Percentiles rank a stretch among this genome's conserved stretches.
Conservation (phyloP, 1,284 basidiomycete species). For the Clitocybe nebularis region DNA sequence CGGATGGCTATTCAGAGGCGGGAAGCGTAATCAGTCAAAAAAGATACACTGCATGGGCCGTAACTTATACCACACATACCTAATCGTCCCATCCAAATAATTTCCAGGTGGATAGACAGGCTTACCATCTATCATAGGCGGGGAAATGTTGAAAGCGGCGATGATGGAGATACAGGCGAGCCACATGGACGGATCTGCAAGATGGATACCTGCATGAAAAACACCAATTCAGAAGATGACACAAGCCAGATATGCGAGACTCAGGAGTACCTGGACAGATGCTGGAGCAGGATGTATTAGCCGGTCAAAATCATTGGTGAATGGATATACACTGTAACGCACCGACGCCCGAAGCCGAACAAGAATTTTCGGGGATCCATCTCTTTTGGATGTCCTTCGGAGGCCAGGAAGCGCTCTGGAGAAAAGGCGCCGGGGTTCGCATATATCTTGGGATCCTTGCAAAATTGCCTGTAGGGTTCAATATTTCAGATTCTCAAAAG, state of each 20-base stretch:
- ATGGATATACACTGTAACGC: not conserved
- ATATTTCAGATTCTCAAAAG: not conserved
- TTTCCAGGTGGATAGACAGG: constrained; percentile 1
- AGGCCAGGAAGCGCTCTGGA: constrained; percentile 16
- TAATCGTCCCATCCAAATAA: constrained; percentile 4
- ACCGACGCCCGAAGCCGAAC: constrained; percentile 15
- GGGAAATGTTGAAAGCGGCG: constrained; percentile 6
- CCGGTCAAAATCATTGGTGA: not conserved
- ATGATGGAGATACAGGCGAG: constrained; percentile 8
- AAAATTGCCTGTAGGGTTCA: constrained; percentile 13
- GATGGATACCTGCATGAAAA: not conserved
- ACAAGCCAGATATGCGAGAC: not conserved
- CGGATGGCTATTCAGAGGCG: constrained; percentile 10
- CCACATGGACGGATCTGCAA: constrained; percentile 11
- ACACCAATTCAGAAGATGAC: not conserved
- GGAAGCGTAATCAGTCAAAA: not conserved
- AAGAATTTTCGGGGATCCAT: constrained; percentile 14
- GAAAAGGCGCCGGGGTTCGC: constrained; percentile 13
- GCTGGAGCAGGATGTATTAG: not conserved
- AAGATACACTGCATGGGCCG: too few species aligned
- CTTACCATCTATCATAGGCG: constrained; percentile 3
- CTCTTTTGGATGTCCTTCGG: constrained; percentile 2
- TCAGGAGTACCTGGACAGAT: not conserved
- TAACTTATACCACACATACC: too few species aligned
- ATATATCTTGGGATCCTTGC: constrained; percentile 13